Base-by-base conservation (phyloP, 2,329 filamentous ascomycete genomes). In the Talaromyces sp. region DNA sequence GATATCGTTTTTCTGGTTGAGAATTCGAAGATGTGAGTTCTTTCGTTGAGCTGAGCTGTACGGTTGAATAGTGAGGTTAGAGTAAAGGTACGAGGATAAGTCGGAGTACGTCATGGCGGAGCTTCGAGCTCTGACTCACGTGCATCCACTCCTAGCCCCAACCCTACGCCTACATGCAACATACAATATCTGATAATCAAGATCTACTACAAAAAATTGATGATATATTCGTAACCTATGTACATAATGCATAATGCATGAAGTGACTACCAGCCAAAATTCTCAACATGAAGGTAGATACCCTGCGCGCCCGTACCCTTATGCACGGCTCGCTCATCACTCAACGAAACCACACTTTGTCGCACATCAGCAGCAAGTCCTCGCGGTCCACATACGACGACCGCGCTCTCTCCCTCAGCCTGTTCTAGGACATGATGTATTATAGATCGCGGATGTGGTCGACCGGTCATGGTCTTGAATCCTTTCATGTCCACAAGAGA, bases 271-370 rank as follows among this genome's bases (percentile, higher is more conserved):
- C 60, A 66, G 2, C 64, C 64, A 63, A 66, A 66, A 58, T 66
- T 62, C 45, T 89, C 87, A 0, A 82, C 82, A 74, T 87, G 85
- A 37, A 88, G 72, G 72, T 84, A 87, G 33, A 89, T 84, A 0
- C 87, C 87, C 72, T 89, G 86, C 14, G 87, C 87, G 0, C 86
- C 87, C 0, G 85, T 89, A 2, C 87, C 87, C 73, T 89, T 89
- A 69, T 89, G 87, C 50, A 89, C 86, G 3, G 86, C 87, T 35
- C 87, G 79, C 74, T 90, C 87, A 72, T 90, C 87, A 68, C 85
- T 87, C 49, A 89, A 69, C 9, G 72, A 78, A 3, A 85, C 85
- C 0, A 86, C 85, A 63, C 79, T 82, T 14, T 79, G 81, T 64
- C 86, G 81, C 5, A 86, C 83, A 67, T 85, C 81, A n/a, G 82